These are phyloP conservation scores for Pterulicium gracile DNA, from an alignment of 1,284 basidiomycete genomes.

Conservation along the genomic window DNA sequence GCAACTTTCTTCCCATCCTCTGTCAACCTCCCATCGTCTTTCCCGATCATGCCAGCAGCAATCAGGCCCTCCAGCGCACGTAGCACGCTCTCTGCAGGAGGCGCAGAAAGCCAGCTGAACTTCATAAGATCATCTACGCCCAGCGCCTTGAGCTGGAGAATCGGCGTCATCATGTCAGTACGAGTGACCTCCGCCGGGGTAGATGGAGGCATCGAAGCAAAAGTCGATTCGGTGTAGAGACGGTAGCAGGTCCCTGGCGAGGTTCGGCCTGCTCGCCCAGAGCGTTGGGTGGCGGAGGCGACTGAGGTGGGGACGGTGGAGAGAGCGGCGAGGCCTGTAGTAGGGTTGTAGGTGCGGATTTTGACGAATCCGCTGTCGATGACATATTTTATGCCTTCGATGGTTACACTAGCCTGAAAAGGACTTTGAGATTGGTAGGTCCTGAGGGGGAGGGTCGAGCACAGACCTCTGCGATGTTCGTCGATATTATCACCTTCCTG, in stretches of 20 bases:
- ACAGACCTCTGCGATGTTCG: constrained; percentile 93
- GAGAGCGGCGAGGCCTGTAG: constrained; percentile 74
- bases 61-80: constrained; percentile 71
- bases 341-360: constrained; percentile 80
- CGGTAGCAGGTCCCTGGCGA: constrained; percentile 87
- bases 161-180: constrained; percentile 78
- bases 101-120: constrained; percentile 89
- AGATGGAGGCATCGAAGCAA: constrained; percentile 47
- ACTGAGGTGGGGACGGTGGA: constrained; percentile 71
- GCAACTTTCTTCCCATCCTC: constrained; percentile 59
- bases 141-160: constrained; percentile 88
- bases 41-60: constrained; percentile 60
- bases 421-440: constrained; percentile 5
- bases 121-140: constrained; percentile 94
- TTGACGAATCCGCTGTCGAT: constrained; percentile 94
- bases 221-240: constrained; percentile 67
- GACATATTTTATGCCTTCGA: constrained; percentile 93
- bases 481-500: constrained; percentile 87
- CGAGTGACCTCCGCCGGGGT: constrained; percentile 87
- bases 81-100: constrained; percentile 79
- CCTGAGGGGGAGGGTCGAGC: constrained; percentile 10
- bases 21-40: constrained; percentile 54
- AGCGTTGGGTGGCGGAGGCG: constrained; percentile 80
- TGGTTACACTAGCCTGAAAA: constrained; percentile 87
- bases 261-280: constrained; percentile 87